Base-by-base conservation (phyloP, 345 rosid species). In the Gossypium thurberi region DNA sequence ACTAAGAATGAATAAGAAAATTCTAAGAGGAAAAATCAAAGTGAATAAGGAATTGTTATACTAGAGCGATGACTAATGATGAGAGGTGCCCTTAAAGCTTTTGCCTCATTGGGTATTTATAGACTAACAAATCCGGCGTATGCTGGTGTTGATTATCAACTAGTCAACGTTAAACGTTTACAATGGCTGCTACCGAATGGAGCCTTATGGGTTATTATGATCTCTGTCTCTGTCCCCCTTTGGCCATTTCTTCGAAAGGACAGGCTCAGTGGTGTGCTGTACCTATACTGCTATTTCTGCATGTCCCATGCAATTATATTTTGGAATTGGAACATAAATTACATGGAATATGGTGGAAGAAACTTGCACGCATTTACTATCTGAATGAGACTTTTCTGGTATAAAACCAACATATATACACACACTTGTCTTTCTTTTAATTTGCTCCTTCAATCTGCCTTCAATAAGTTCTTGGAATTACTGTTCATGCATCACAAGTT, bases 381-480 rank as follows among this genome's bases (percentile, higher is more conserved):
- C 26, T 64, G 80, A 80, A 66, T 50, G 65, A 55, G 78, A 79
- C 78, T 60, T 79, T 82, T 5, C 84, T 72, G 86, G 83, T 63
- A 67, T 4, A 75, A 61, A 72, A 37, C 74, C 84, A 82, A 12
- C 46, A 7, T 12, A 33, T 59, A 33, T 0, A 5, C 25, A 55
- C 20, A 15, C 23, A 17, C 10, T 10, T 69, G 13, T 69, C 53
- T 75, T 78, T 80, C 80, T 74, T 71, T 62, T 61, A 47, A 65
- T 65, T 65, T 33, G 69, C 44, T 68, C 60, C 68, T 21, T 57
- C 62, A 63, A 50, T 51, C 58, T 69, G 44, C 23, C 46, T 33
- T 9, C 59, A 28, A 50, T 5, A 52, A 69, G 63, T 55, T 58
- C 52, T 42, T 57, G 57, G 50, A 50, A 15, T 44, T 14, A 78